phyloP scores from a whole-genome alignment of 345 rosid species.

The Noccaea bulbosa region DNA sequence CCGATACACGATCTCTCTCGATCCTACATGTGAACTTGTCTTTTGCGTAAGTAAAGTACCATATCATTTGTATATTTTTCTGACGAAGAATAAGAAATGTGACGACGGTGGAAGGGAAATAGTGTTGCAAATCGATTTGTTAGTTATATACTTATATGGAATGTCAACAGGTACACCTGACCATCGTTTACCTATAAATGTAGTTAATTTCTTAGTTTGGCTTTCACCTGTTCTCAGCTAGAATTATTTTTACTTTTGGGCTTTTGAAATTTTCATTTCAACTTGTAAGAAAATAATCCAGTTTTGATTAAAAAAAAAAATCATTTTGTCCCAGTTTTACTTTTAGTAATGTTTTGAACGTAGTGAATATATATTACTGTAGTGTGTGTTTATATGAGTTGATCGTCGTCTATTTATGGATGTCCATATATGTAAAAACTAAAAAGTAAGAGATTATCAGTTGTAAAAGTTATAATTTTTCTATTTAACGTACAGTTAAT shows the following conservation, averaged over 20 bases:
- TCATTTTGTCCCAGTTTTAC: background rate
- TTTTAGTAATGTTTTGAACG: too few species aligned
- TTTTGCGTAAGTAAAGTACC: slow-evolving; percentile 28
- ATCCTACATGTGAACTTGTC: slow-evolving; percentile 42
- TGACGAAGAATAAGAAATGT: slow-evolving; percentile 2
- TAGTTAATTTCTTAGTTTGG: too few species aligned
- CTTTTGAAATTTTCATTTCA: too few species aligned
- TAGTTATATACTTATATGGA: background rate
- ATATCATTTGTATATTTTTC: slow-evolving; percentile 12
- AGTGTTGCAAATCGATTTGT: background rate
- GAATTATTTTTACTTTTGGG: too few species aligned
- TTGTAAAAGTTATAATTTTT: too few species aligned
- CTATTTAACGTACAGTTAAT: too few species aligned
- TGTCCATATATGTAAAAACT: background rate
- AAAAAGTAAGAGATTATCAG: background rate
- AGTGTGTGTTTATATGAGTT: background rate
- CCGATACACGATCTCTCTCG: slow-evolving; percentile 25
- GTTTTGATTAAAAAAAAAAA: too few species aligned
- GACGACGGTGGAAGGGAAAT: background rate
- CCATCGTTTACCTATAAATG: too few species aligned
- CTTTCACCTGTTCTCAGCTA: too few species aligned
- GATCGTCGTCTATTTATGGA: background rate
- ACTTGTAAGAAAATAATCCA: too few species aligned
- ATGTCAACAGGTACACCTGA: too few species aligned
- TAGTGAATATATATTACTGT: background rate